phyloP scores from a whole-genome alignment of 768 basidiomycete genomes.

The Termitomyces sp. region DNA sequence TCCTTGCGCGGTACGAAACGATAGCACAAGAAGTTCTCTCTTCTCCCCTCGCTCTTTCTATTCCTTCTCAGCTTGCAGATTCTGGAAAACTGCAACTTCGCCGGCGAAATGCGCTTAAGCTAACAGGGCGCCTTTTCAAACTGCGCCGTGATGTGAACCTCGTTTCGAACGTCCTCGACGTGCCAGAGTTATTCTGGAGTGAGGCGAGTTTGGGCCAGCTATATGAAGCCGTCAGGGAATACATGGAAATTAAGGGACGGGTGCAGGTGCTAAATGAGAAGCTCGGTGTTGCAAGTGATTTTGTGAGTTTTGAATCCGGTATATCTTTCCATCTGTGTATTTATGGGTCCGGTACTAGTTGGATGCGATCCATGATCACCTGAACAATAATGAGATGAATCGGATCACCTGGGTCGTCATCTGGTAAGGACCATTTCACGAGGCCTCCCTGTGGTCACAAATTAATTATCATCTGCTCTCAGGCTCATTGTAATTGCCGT shows the following conservation, averaged over 20 bases:
- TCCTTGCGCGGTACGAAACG: conserved; percentile 83
- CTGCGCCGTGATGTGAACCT: conserved; percentile 86
- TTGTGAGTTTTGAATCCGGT: conserved; percentile 47
- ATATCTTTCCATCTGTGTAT: neutral
- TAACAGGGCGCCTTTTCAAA: conserved; percentile 85
- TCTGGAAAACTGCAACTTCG: conserved; percentile 73
- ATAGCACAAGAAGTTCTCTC: conserved; percentile 74
- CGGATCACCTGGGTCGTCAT: conserved; percentile 67
- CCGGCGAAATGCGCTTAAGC: conserved; percentile 77
- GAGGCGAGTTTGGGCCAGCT: conserved; percentile 85
- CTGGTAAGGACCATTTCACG: conserved; percentile 30
- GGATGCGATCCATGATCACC: conserved; percentile 88
- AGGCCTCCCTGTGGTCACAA: conserved; percentile 11
- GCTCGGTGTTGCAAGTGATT: conserved; percentile 79
- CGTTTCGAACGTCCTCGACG: conserved; percentile 89
- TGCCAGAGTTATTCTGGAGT: conserved; percentile 92
- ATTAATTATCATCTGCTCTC: conserved; percentile 16
- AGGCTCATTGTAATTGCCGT: conserved; percentile 90
- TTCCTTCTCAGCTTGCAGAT: conserved; percentile 76
- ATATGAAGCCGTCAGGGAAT: conserved; percentile 90
- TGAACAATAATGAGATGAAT: conserved; percentile 87
- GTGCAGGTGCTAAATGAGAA: conserved; percentile 88
- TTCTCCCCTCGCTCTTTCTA: conserved; percentile 67
- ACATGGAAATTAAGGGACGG: conserved; percentile 85
- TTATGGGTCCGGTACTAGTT: conserved; percentile 50